A percentile compares a stretch with the other conserved stretches of the same genome.
Evolutionary conservation across 1,139 yeast species (phyloP).

Genomic region (Nematodospora anomalae): DNA sequence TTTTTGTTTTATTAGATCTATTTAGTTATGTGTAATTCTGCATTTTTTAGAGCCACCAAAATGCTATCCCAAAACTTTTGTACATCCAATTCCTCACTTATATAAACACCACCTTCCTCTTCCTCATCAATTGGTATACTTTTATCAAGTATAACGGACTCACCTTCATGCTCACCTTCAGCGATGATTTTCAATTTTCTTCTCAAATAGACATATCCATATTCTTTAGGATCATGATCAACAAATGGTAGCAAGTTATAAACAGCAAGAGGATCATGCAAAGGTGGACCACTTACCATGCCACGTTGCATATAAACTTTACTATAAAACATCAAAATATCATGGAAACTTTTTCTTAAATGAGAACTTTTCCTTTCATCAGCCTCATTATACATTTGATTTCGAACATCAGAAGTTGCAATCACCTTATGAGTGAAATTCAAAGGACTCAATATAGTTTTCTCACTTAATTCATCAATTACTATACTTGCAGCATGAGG

Average conservation of each 20-base stretch:
- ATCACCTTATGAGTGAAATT: slow-evolving; percentile 71
- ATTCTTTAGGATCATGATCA: slow-evolving; percentile 29
- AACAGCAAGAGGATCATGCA: slow-evolving; percentile 80
- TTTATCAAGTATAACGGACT: slow-evolving; percentile 25
- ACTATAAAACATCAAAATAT: slow-evolving; percentile 57
- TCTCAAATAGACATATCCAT: slow-evolving; percentile 32
- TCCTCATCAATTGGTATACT: slow-evolving; percentile 28
- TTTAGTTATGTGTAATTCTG: slow-evolving; percentile 16
- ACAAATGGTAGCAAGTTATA: slow-evolving; percentile 53
- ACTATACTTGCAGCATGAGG: slow-evolving; percentile 72
- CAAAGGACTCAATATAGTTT: slow-evolving; percentile 60
- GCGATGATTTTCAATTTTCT: slow-evolving; percentile 25
- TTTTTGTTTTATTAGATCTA: slow-evolving; percentile 5
- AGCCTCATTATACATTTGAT: slow-evolving; percentile 23
- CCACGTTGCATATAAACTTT: slow-evolving; percentile 47
- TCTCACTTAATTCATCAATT: slow-evolving; percentile 41
- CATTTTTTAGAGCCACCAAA: slow-evolving; percentile 37
- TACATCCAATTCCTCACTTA: slow-evolving; percentile 46
- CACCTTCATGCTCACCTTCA: slow-evolving; percentile 36
- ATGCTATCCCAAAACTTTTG: slow-evolving; percentile 55
- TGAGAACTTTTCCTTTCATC: slow-evolving; percentile 24
- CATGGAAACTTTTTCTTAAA: slow-evolving; percentile 54
- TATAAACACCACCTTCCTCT: slow-evolving; percentile 42
- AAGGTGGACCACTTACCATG: slow-evolving; percentile 63
- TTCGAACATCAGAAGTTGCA: slow-evolving; percentile 51